A percentile compares a stretch with the other conserved stretches of the same genome.
Evolutionary conservation across 1,284 basidiomycete genomes (phyloP).

Genomic region (Leccinum pachyderme): DNA sequence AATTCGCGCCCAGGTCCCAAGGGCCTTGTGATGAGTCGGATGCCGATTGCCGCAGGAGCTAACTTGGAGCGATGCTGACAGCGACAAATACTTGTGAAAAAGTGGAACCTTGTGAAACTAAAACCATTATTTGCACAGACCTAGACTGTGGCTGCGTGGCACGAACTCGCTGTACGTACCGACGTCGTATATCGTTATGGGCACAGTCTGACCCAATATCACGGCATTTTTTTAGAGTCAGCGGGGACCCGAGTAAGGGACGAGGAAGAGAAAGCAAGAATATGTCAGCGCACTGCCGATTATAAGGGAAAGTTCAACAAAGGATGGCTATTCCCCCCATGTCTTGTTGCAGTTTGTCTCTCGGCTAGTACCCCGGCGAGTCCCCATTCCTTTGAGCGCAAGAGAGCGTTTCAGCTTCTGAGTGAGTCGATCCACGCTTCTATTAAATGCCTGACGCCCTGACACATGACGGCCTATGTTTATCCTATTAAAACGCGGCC

Average conservation of each 20-base stretch:
- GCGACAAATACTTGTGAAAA: not conserved
- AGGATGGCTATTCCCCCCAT: not conserved
- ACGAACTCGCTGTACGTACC: not conserved
- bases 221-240: not conserved
- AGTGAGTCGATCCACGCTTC: not conserved
- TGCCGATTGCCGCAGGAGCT: not conserved
- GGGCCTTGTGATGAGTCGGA: not conserved
- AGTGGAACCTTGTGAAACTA: not conserved
- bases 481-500: not conserved
- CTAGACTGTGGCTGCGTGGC: not conserved
- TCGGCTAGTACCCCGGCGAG: not conserved
- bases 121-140: not conserved
- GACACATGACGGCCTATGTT: not conserved
- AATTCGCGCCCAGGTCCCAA: not conserved
- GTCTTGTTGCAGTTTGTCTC: not conserved
- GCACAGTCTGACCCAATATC: not conserved
- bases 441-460: not conserved
- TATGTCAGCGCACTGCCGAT: not conserved
- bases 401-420: not conserved
- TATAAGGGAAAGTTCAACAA: not conserved
- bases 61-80: not conserved
- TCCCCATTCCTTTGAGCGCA: not conserved
- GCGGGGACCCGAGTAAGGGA: not conserved
- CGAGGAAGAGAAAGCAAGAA: not conserved
- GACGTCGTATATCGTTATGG: not conserved